phyloP scores from a whole-genome alignment of 352 stramenopile species.

The Pythium phragmiticola region DNA sequence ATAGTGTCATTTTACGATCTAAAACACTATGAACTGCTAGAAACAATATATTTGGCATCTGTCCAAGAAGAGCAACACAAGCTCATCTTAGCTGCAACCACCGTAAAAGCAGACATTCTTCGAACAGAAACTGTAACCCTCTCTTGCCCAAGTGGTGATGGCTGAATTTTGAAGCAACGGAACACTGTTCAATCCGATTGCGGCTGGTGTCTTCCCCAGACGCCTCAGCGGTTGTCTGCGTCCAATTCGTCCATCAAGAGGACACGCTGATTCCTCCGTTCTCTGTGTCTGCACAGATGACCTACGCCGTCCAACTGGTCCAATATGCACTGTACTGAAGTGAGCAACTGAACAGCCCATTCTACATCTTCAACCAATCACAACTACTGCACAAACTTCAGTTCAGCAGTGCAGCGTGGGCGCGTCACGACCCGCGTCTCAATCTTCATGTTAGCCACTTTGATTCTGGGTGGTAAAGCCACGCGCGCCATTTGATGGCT shows the following conservation, averaged over 20 bases:
- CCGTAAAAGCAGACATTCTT: too few species aligned
- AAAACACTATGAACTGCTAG: too few species aligned
- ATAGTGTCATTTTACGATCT: too few species aligned
- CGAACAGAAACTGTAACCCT: too few species aligned
- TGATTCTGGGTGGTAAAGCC: neutral
- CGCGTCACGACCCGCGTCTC: neutral
- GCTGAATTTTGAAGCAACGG: neutral
- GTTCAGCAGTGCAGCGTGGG: neutral
- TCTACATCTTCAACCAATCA: neutral
- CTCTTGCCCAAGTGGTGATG: too few species aligned
- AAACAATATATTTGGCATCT: too few species aligned
- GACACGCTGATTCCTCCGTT: neutral
- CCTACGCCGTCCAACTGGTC: neutral
- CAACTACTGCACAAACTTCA: neutral
- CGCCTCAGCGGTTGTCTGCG: neutral
- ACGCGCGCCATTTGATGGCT: neutral
- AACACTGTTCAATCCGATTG: neutral
- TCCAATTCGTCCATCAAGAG: conserved; percentile 1
- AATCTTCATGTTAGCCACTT: neutral
- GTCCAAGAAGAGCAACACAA: too few species aligned
- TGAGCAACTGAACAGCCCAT: neutral
- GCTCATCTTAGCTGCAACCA: too few species aligned
- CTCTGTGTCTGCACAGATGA: neutral
- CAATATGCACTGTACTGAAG: neutral
- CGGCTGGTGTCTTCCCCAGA: neutral